A percentile compares a stretch with the other conserved stretches of the same genome.
Evolutionary conservation across 345 rosid genomes (phyloP).

Genomic region (Ceriops tagal): DNA sequence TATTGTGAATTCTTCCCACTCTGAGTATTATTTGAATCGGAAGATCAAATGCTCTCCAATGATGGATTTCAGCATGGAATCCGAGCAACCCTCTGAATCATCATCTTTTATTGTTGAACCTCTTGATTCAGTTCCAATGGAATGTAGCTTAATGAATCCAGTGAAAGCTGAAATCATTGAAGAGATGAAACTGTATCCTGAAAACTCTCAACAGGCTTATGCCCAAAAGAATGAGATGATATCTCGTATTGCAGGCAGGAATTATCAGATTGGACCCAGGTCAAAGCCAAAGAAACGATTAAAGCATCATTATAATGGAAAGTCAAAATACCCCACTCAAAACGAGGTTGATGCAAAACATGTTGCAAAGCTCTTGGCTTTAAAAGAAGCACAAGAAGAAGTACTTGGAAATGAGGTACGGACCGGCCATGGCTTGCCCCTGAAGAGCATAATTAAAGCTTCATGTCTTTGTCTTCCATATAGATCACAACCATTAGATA

Average conservation of each 20-base stretch:
- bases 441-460: not conserved
- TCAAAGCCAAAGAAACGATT: constrained; percentile 53
- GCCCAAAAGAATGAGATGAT: constrained; percentile 54
- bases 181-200: constrained; percentile 36
- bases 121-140: constrained; percentile 40
- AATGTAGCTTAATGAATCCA: constrained; percentile 31
- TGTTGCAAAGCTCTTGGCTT: constrained; percentile 53
- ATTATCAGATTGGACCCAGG: constrained; percentile 41
- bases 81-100: constrained; percentile 40
- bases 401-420: constrained; percentile 66
- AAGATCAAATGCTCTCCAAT: constrained; percentile 26
- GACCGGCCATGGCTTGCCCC: not conserved
- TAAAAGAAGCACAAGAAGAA: constrained; percentile 73
- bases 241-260: constrained; percentile 45
- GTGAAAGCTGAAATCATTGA: constrained; percentile 46
- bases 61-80: constrained; percentile 19
- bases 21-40: constrained; percentile 24
- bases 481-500: not conserved
- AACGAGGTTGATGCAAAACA: constrained; percentile 54
- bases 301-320: constrained; percentile 44
- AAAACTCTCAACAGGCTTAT: constrained; percentile 42
- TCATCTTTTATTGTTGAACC: constrained; percentile 36
- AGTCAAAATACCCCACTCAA: constrained; percentile 42
- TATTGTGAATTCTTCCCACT: constrained; percentile 27
- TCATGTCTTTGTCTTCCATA: not conserved